Conservation (phyloP, 2,329 filamentous ascomycete genomes). For the Karstenula rhodostoma region DNA sequence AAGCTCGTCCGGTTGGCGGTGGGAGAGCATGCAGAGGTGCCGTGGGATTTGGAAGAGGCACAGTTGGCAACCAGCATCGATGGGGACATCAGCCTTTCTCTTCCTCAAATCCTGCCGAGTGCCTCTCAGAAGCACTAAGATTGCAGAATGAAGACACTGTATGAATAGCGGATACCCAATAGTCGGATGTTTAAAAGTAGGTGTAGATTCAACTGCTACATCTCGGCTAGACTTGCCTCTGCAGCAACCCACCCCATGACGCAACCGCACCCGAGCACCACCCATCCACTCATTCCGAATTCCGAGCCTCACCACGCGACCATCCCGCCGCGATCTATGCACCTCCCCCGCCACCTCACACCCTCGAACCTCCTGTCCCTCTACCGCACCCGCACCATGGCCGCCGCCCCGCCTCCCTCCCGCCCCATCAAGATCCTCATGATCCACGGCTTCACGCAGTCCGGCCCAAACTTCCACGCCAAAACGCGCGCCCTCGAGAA, state of each 20-base stretch:
- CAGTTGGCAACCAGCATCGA: conserved; percentile 25
- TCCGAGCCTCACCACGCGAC: not conserved
- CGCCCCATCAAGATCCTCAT: conserved; percentile 57
- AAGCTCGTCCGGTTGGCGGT: conserved; percentile 29
- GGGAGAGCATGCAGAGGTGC: conserved; percentile 22
- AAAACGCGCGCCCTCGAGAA: conserved; percentile 91
- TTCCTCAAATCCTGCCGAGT: conserved; percentile 10
- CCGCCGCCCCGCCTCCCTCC: conserved; percentile 37
- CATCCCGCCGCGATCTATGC: not conserved
- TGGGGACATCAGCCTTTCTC: conserved; percentile 24
- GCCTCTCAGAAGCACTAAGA: too few relatives aligned
- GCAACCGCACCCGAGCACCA: not conserved
- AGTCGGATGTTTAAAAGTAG: not conserved
- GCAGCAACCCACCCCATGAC: not conserved
- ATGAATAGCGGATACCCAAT: not conserved
- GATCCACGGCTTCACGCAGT: conserved; percentile 84
- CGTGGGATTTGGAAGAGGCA: conserved; percentile 24
- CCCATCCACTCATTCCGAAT: conserved; percentile 4
- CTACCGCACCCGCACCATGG: conserved; percentile 39
- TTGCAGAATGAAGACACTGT: not conserved
- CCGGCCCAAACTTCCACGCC: conserved; percentile 80
- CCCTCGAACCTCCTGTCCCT: conserved; percentile 27
- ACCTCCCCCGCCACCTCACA: conserved; percentile 21
- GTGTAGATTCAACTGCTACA: not conserved
- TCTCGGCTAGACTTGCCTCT: not conserved